Evolutionary conservation across 306 rosid genomes (phyloP), one percentile per base, ranked within the genome.

Genomic region (Hylodesmum podocarpum): DNA sequence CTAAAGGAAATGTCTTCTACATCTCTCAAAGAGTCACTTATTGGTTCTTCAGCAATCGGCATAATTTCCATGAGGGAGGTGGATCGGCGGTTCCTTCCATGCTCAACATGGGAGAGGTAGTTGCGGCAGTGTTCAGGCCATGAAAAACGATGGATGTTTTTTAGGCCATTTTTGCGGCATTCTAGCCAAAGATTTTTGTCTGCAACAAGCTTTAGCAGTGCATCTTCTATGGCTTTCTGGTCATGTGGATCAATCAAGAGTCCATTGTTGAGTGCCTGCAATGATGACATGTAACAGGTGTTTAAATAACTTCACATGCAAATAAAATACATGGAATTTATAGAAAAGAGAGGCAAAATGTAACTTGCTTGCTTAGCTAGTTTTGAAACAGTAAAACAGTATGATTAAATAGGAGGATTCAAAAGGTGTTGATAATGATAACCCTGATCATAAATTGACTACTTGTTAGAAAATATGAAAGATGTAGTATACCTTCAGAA

Each of bases 121-220:
- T 85, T 90, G 36, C 80, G 85, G 79, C 97, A 92, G 76, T 92
- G 97, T 78, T 92, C 97, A 21, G 91, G 85, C 97, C 97, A 92
- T 5, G 96, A 88, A 74, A 86, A 92, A 19, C 86, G 91, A 76
- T 92, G 97, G 84, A 90, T 92, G 80, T 92, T 88, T 77, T 84
- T 87, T 1, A 92, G 88, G 80, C 96, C 95, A 46, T 88, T 90
- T 85, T 82, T 88, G 31, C 93, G 89, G 86, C 97, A 92, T 43
- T 90, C 91, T 12, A 59, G 63, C 97, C 97, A 90, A 40, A 90
- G 96, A 72, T 80, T 90, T 79, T 92, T 90, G 76, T 87, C 93
- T 4, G 86, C 93, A 36, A 92, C 96, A 66, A 88, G 90, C 84
- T 90, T 92, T 61, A 92, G 87, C 28, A 92, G 88, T 54, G 97